phyloP scores from a whole-genome alignment of 2,329 filamentous ascomycete genomes.

The Botryosphaeria dothidea region DNA sequence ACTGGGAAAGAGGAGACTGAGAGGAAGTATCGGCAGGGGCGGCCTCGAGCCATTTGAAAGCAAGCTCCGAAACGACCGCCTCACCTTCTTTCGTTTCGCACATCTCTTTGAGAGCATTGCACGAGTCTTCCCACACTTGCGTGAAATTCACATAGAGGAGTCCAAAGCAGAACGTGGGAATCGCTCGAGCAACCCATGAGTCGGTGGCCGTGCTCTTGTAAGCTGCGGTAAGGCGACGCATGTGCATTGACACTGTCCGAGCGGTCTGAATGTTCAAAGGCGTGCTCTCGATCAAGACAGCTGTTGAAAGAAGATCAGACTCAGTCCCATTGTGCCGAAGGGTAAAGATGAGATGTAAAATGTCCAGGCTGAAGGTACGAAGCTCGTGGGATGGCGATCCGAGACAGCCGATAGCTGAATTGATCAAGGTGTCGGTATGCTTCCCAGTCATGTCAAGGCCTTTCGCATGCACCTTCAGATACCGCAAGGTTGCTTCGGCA shows the following conservation, averaged over 20 bases:
- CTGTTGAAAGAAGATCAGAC: slow-evolving; percentile 59
- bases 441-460: slow-evolving; percentile 49
- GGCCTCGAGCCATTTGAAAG: slow-evolving; percentile 71
- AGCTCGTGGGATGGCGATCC: slow-evolving; percentile 73
- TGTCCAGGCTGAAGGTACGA: slow-evolving; percentile 69
- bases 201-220: slow-evolving; percentile 63
- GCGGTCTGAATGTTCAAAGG: slow-evolving; percentile 75
- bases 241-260: slow-evolving; percentile 78
- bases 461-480: slow-evolving; percentile 67
- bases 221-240: slow-evolving; percentile 70
- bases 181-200: slow-evolving; percentile 68
- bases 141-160: slow-evolving; percentile 83
- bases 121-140: slow-evolving; percentile 84
- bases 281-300: slow-evolving; percentile 78
- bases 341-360: slow-evolving; percentile 64
- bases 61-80: slow-evolving; percentile 67
- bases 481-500: slow-evolving; percentile 43
- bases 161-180: slow-evolving; percentile 85
- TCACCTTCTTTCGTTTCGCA: slow-evolving; percentile 71
- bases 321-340: slow-evolving; percentile 50
- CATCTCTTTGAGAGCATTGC: slow-evolving; percentile 73
- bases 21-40: slow-evolving; percentile 22
- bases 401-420: slow-evolving; percentile 71
- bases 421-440: slow-evolving; percentile 63
- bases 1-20: background rate